These are phyloP conservation scores for Ogataea dorogensis DNA, from an alignment of 805 yeast species.

Conservation along the genomic window DNA sequence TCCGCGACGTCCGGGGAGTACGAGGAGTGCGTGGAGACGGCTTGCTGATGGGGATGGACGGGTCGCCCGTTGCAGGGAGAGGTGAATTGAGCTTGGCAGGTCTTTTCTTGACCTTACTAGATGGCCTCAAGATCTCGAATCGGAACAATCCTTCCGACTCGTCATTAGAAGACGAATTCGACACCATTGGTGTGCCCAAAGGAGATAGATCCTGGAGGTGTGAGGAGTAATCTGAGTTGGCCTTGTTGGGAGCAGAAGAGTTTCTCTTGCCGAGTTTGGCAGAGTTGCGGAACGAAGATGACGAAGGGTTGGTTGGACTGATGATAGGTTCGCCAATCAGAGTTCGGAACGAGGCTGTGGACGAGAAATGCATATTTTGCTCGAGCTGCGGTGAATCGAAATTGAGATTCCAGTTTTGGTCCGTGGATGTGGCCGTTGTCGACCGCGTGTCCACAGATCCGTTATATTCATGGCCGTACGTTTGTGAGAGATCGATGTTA, in stretches of 20 bases:
- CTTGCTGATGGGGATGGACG: slow-evolving; percentile 27
- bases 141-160: slow-evolving; percentile 44
- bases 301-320: slow-evolving; percentile 12
- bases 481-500: slow-evolving; percentile 26
- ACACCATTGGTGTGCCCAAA: slow-evolving; percentile 25
- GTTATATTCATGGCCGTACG: slow-evolving; percentile 42
- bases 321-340: slow-evolving; percentile 51
- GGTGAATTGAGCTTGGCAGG: slow-evolving; percentile 27
- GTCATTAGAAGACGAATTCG: slow-evolving; percentile 23
- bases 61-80: slow-evolving; percentile 18
- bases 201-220: slow-evolving; percentile 21
- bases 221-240: slow-evolving; percentile 12
- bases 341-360: slow-evolving; percentile 75
- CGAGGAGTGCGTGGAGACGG: slow-evolving; percentile 30
- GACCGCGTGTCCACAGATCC: slow-evolving; percentile 63
- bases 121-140: slow-evolving; percentile 41
- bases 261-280: slow-evolving; percentile 22
- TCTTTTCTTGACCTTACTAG: slow-evolving; percentile 36
- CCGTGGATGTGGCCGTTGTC: slow-evolving; percentile 39
- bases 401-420: slow-evolving; percentile 25
- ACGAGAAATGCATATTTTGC: slow-evolving; percentile 33
- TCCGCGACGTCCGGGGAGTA: slow-evolving; percentile 21
- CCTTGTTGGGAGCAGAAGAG: slow-evolving; percentile 21
- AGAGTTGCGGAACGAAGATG: slow-evolving; percentile 21
- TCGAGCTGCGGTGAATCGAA: slow-evolving; percentile 31